Conservation (phyloP, 148 eudicot species). For the Euryodendron excelsum region DNA sequence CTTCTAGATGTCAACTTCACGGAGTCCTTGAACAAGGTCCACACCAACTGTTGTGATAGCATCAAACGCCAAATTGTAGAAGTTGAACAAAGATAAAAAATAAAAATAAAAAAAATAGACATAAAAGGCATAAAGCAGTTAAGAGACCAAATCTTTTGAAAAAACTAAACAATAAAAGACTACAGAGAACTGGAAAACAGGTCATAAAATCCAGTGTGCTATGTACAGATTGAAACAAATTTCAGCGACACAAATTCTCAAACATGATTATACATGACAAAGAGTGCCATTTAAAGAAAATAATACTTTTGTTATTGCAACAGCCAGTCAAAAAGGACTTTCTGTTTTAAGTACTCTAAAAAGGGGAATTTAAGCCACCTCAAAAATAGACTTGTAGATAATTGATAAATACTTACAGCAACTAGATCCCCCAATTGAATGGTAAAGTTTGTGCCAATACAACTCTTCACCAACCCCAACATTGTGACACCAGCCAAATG, state of each 20-base stretch:
- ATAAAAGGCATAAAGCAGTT: not conserved
- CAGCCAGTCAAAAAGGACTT: not conserved
- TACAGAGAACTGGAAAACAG: not conserved
- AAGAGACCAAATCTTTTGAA: too few species aligned
- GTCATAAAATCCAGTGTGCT: not conserved
- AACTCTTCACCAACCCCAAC: slow-evolving; percentile 84
- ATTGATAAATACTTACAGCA: slow-evolving; percentile 55
- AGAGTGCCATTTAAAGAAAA: not conserved
- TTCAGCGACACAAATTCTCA: not conserved
- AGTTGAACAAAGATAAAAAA: slow-evolving; percentile 4
- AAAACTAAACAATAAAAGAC: too few species aligned
- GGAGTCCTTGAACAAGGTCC: slow-evolving; percentile 82
- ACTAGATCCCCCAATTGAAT: slow-evolving; percentile 92
- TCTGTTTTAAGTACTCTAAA: too few species aligned
- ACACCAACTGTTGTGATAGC: slow-evolving; percentile 87
- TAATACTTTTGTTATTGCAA: not conserved
- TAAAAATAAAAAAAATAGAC: not conserved
- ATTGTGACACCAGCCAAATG: slow-evolving; percentile 57
- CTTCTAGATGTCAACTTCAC: slow-evolving; percentile 89
- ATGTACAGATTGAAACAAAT: not conserved
- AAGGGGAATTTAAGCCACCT: not conserved
- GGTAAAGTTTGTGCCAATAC: slow-evolving; percentile 92
- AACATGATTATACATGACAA: not conserved
- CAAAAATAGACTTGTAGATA: not conserved
- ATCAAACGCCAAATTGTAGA: slow-evolving; percentile 81